Base-by-base conservation (phyloP, 345 rosid genomes). In the Balakata baccata region DNA sequence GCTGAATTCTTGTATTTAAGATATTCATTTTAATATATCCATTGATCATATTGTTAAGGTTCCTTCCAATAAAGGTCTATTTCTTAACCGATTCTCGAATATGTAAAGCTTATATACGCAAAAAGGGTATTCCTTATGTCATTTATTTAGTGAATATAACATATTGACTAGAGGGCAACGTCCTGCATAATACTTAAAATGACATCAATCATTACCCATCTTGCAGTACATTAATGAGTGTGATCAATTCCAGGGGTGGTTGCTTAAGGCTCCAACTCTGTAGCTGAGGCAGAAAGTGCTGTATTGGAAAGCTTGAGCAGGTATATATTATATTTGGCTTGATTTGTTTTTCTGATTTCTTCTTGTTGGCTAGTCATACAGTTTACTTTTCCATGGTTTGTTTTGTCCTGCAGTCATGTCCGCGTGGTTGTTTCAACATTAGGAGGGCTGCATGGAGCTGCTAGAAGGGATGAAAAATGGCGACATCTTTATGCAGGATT, bases 371-470 rank as follows among this genome's bases (percentile, higher is more conserved):
- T 2, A n/a, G 2, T 1, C 34, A 29, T 8, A 39, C 57, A 9
- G 11, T 62, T 12, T 12, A 59, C 65, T 2, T 38, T 62, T 63
- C 68, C 29, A 61, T 77, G 56, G 49, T 10, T 66, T 67, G 68
- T 37, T 74, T 68, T 80, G 65, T 18, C 58, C 70, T 79, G 80
- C 89, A 94, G 98, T 84, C 91, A 94, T 76, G 97, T 88, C 25
- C 90, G 97, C 23, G 81, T 94, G 25, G 92, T 91, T 83, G 96
- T 93, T 54, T 84, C 98, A 59, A 93, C 97, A 54, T 66, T 94
- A 82, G 98, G 96, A 79, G 96, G 88, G 64, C 82, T 80, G 71
- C 85, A 83, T 63, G 98, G 97, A 72, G 93, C 92, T 79, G 91
- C 96, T 14, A 74, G 81, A 77, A 87, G 82, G 77, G 69, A 85